Evolutionary conservation across 129 eudicot genomes (phyloP).

Genomic region (Oenanthe sinensis): DNA sequence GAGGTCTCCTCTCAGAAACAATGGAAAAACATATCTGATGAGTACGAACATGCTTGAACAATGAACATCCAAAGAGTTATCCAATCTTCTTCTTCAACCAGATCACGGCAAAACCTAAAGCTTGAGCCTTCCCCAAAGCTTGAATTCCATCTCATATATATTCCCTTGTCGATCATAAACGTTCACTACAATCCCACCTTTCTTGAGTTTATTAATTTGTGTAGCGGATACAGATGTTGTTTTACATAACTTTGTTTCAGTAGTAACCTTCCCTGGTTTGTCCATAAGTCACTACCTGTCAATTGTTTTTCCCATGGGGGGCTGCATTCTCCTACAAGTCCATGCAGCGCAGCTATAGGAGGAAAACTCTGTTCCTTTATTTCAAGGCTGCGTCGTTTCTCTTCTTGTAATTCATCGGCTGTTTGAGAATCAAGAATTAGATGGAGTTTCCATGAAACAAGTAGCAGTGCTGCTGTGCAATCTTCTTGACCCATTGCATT

Average conservation of each 20-base stretch:
- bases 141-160: not conserved
- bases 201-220: not conserved
- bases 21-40: not conserved
- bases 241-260: not conserved
- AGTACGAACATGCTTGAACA: not conserved
- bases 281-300: not conserved
- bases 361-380: no score
- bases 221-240: not conserved
- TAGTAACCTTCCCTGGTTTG: not conserved
- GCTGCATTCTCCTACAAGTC: not conserved
- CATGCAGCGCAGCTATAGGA: not conserved
- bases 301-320: not conserved
- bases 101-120: no score
- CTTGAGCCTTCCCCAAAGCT: not conserved
- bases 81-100: not conserved
- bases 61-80: not conserved
- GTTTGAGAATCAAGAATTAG: no score
- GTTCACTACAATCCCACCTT: not conserved
- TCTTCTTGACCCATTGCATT: no score
- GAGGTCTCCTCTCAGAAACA: no score
- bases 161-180: not conserved
- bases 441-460: no score
- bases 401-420: no score
- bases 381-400: no score
- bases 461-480: no score